Base-by-base conservation (phyloP, 169 alveolate species). In the Plasmodium gonderi region DNA sequence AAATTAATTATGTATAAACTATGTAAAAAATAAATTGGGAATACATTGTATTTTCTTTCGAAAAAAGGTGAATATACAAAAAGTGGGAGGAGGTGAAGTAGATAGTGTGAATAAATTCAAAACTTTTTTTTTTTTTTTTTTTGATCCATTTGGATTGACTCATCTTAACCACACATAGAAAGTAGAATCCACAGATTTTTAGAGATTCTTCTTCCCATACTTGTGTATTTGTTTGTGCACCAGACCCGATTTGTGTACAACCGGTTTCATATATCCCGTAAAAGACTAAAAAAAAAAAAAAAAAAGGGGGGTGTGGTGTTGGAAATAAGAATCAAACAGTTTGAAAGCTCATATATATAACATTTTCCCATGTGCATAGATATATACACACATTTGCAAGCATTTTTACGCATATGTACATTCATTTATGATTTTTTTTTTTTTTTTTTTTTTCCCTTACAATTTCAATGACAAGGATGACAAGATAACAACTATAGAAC, bases 391-490 rank as follows among this genome's bases (percentile, higher is more conserved):
- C 38, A 47, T 80, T 23, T 80, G 17, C 33, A 12, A 2, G 67
- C 40, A 31, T 8, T 5, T 4, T 29, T 4, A 23, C 38, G 14
- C 31, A 8, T 11, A 20, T 65, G 23, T 65, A 65, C n/a, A n/a
- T n/a, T n/a, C n/a, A n/a, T n/a, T n/a, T n/a, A n/a, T n/a, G n/a
- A n/a, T n/a, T n/a, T n/a, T n/a, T n/a, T n/a, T n/a, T n/a, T n/a
- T n/a, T n/a, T 12, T 9, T 31, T 23, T 60, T 26, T 20, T 60
- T 42, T 38, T 20, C 29, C 33, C 92, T 77, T 85, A 85, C 92
- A 85, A 26, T 75, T 85, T 85, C 51, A 85, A 51, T 17, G 92
- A 85, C 26, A 85, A 64, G 29, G 92, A 85, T 3, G 92, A 85
- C 31, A 85, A 64, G 7, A 85, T 85, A 12, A 85, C 92, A 74